phyloP scores from a whole-genome alignment of 495 filamentous ascomycete species.

The Chaetomium tenue region DNA sequence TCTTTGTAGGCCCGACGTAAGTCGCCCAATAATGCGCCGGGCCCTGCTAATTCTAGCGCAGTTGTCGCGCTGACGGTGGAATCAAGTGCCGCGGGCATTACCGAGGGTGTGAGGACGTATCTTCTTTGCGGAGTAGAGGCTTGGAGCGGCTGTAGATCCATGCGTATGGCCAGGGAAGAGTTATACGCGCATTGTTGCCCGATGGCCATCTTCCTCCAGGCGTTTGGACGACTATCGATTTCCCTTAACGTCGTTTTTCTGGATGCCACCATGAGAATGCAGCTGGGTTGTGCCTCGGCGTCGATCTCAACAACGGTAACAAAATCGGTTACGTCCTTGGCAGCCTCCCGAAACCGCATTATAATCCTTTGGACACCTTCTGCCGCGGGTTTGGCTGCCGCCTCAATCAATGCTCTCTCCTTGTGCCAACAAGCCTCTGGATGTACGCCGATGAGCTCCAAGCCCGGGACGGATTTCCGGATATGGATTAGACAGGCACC shows the following conservation, averaged over 20 bases:
- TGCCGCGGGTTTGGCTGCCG: neutral
- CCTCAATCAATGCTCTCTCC: constrained; percentile 17
- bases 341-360: neutral
- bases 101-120: neutral
- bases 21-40: neutral
- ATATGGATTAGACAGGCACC: constrained; percentile 11
- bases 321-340: neutral
- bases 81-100: neutral
- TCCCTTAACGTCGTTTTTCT: constrained; percentile 5
- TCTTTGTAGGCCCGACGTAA: neutral
- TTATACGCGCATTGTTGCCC: neutral
- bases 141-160: neutral
- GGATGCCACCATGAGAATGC: constrained; percentile 5
- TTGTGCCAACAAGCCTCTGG: constrained; percentile 8
- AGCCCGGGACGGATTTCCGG: constrained; percentile 1
- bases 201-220: neutral
- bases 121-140: neutral
- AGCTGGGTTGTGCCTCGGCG: neutral
- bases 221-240: neutral
- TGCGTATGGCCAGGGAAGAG: neutral
- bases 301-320: constrained; percentile 4
- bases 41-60: neutral
- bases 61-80: neutral
- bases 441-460: constrained; percentile 2
- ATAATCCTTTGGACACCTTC: neutral